Evolutionary conservation across 1,284 basidiomycete genomes (phyloP).

Genomic region (Ceratobasidium sp.): DNA sequence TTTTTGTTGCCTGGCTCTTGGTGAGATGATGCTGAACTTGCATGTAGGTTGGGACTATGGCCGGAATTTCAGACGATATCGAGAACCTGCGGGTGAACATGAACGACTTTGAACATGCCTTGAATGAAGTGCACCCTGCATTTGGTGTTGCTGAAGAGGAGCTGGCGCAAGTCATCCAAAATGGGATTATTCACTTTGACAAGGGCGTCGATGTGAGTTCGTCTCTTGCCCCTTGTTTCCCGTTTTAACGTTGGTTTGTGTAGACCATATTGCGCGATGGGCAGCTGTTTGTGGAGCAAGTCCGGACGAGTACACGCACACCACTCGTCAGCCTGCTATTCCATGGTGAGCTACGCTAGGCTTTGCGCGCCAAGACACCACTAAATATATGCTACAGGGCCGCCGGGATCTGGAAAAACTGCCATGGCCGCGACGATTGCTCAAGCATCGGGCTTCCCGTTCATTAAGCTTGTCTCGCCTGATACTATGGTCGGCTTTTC

Average conservation of each 20-base stretch:
- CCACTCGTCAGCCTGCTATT: slow-evolving; percentile 92
- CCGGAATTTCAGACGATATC: slow-evolving; percentile 95
- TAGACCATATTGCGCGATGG: slow-evolving; percentile 91
- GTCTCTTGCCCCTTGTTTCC: background rate
- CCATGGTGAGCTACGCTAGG: slow-evolving; percentile 64
- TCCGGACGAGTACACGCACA: slow-evolving; percentile 88
- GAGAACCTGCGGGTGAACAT: slow-evolving; percentile 92
- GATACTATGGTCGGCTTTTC: slow-evolving; percentile 97
- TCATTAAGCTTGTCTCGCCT: slow-evolving; percentile 97
- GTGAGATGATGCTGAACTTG: slow-evolving; percentile 17
- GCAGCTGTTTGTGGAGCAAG: slow-evolving; percentile 94
- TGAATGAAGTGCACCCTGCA: slow-evolving; percentile 96
- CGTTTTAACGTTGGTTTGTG: slow-evolving; percentile 8
- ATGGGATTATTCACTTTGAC: slow-evolving; percentile 96
- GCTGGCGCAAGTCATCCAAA: slow-evolving; percentile 91
- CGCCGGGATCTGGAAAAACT: slow-evolving; percentile 93
- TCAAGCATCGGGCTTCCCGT: slow-evolving; percentile 91
- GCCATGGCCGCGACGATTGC: slow-evolving; percentile 96
- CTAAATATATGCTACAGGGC: slow-evolving; percentile 58
- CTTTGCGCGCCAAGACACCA: background rate
- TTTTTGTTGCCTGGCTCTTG: background rate
- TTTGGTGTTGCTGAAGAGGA: slow-evolving; percentile 99
- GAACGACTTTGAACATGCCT: slow-evolving; percentile 88
- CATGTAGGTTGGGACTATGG: slow-evolving; percentile 86
- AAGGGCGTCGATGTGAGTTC: slow-evolving; percentile 73